Evolutionary conservation across 1,284 basidiomycete species (phyloP), one percentile per base, ranked within the genome.

Genomic region (Sporisorium reilianum): DNA sequence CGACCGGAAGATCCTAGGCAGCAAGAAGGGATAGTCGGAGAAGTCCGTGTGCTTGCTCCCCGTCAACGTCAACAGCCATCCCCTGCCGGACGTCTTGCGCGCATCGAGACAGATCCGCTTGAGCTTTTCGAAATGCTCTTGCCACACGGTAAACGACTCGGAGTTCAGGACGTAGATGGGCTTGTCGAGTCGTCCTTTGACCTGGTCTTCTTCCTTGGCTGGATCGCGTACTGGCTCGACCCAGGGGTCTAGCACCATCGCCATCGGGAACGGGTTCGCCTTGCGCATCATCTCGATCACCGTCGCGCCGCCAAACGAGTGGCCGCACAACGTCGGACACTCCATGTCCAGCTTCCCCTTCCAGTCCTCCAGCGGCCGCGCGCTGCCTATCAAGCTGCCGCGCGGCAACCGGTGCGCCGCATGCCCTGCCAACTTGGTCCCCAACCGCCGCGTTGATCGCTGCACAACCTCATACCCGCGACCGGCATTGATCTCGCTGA

Each of bases 261-360:
- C 77, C 9, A 67, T 69, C 18, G 65, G 60, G 30, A 72, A 79
- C 14, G 64, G 36, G 23, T 75, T 69, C 20, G 50, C 40, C 25
- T 30, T 55, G 16, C 79, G 64, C 62, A 75, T 65, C 55, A 68
- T 50, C 54, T 81, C 79, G 22, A 80, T 46, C 49, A 80, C 59
- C 9, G 80, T 81, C 8, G 78, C 76, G 11, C 84, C 84, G 8
- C 85, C 85, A 36, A 85, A 85, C 3, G 75, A 80, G 48, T 85
- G 85, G 0, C 85, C 80, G 22, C 66, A 59, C 5, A 82, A 42
- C 10, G 67, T 57, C 6, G 69, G 70, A 18, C 42, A 52, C 3
- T 67, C 64, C 7, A 85, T 9, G 40, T 80, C 79, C 16, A 85
- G 30, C 34, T 78, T 73, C 0, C 72, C 79, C 46, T 64, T 57